Conservation (phyloP, 352 stramenopile genomes). For the Phytophthora tentaculata region DNA sequence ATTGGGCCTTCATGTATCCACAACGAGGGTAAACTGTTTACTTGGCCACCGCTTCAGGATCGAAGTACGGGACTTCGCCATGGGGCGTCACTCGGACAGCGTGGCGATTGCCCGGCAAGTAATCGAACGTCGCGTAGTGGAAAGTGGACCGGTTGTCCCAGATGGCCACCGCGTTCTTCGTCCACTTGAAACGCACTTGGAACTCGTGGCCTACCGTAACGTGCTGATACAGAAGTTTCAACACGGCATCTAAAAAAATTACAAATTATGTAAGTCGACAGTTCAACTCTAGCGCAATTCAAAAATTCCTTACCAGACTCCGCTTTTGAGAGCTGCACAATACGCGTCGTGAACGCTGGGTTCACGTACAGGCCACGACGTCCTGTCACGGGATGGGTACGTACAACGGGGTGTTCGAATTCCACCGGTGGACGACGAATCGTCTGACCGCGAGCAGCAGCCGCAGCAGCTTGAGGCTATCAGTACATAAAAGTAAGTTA, state of each 20-base stretch:
- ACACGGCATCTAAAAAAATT: conserved; percentile 20
- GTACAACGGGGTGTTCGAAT: conserved; percentile 48
- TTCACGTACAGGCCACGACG: conserved; percentile 46
- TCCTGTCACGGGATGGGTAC: conserved; percentile 40
- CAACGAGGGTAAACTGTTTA: conserved; percentile 8
- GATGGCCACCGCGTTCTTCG: conserved; percentile 35
- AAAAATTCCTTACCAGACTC: conserved; percentile 39
- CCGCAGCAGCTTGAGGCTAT: conserved; percentile 25
- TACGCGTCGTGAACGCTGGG: conserved; percentile 45
- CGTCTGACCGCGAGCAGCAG: conserved; percentile 21
- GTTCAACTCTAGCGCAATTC: not conserved
- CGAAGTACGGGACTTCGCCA: conserved; percentile 31
- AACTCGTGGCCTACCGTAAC: conserved; percentile 28
- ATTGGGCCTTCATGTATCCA: no score
- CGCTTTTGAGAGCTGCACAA: conserved; percentile 40
- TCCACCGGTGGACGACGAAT: conserved; percentile 41
- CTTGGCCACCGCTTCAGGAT: conserved; percentile 22
- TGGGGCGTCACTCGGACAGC: conserved; percentile 27
- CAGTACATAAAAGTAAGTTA: conserved; percentile 1
- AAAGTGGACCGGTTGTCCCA: conserved; percentile 33
- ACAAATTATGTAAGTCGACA: not conserved
- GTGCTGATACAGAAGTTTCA: conserved; percentile 29
- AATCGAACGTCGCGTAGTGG: conserved; percentile 35
- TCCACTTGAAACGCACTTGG: conserved; percentile 33
- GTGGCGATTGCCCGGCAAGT: conserved; percentile 30